These are phyloP conservation scores for Ascoidea asiatica DNA, from an alignment of 805 yeast genomes.

Conservation along the genomic window DNA sequence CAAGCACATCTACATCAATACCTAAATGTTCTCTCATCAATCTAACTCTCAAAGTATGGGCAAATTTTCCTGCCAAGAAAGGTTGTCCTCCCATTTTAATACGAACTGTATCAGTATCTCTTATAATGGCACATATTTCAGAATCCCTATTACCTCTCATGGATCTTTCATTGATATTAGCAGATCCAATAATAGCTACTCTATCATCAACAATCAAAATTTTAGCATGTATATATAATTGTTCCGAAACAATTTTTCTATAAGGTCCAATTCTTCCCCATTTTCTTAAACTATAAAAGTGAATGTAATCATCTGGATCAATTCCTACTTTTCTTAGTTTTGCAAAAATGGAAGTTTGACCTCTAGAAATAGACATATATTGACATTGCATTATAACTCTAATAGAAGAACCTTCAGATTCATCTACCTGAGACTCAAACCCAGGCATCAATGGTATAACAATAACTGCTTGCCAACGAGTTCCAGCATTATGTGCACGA, in stretches of 20 bases:
- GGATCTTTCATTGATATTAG: constrained; percentile 92
- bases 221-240: constrained; percentile 88
- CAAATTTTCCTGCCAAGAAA: constrained; percentile 73
- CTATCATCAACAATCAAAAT: constrained; percentile 87
- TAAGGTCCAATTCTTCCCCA: constrained; percentile 88
- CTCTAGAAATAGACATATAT: constrained; percentile 84
- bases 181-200: constrained; percentile 90
- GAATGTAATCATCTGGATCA: constrained; percentile 82
- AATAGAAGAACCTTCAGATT: constrained; percentile 88
- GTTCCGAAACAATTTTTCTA: constrained; percentile 71
- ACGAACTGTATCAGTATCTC: constrained; percentile 63
- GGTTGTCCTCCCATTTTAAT: constrained; percentile 72
- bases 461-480: constrained; percentile 80
- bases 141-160: constrained; percentile 92
- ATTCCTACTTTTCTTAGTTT: constrained; percentile 69
- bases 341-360: constrained; percentile 77
- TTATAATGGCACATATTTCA: constrained; percentile 78
- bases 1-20: constrained; percentile 77
- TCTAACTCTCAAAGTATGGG: constrained; percentile 78
- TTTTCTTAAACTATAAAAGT: constrained; percentile 81
- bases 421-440: constrained; percentile 83
- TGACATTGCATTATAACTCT: constrained; percentile 96
- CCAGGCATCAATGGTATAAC: constrained; percentile 97
- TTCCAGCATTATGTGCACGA: constrained; percentile 67
- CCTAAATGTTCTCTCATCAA: constrained; percentile 97